phyloP scores from a whole-genome alignment of 78 protist genomes.

The Dictyostelium citrinum region DNA sequence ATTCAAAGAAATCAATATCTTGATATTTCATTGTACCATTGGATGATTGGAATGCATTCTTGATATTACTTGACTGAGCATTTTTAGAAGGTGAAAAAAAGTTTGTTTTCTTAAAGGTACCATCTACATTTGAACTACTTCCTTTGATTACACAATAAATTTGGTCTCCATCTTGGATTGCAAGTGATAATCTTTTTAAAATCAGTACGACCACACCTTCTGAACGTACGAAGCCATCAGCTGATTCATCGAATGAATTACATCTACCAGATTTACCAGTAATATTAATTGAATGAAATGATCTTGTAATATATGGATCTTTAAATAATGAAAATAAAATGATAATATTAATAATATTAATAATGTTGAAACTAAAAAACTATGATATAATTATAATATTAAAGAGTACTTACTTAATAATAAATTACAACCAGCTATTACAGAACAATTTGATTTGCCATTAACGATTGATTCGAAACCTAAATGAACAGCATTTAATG shows the following conservation, averaged over 20 bases:
- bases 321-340: slow-evolving; percentile 10
- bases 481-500: slow-evolving; percentile 83
- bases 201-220: slow-evolving; percentile 85
- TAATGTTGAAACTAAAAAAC: too few species aligned
- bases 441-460: slow-evolving; percentile 77
- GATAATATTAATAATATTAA: not conserved
- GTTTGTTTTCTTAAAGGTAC: slow-evolving; percentile 64
- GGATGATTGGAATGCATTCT: slow-evolving; percentile 1
- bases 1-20: slow-evolving; percentile 77
- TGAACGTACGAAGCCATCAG: slow-evolving; percentile 89
- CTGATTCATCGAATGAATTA: slow-evolving; percentile 80
- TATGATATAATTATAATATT: too few species aligned
- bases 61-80: slow-evolving; percentile 26
- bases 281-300: slow-evolving; percentile 4
- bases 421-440: slow-evolving; percentile 83
- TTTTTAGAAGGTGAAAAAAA: not conserved
- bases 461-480: slow-evolving; percentile 66
- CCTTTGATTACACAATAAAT: slow-evolving; percentile 71
- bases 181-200: slow-evolving; percentile 20
- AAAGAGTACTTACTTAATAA: slow-evolving; percentile 27
- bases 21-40: not conserved
- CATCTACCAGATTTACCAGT: slow-evolving; percentile 73
- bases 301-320: not conserved
- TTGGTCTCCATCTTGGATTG: slow-evolving; percentile 12
- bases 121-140: slow-evolving; percentile 72